Base-by-base conservation (phyloP, 1,139 yeast species). In the Suhomyces bribrorum region DNA sequence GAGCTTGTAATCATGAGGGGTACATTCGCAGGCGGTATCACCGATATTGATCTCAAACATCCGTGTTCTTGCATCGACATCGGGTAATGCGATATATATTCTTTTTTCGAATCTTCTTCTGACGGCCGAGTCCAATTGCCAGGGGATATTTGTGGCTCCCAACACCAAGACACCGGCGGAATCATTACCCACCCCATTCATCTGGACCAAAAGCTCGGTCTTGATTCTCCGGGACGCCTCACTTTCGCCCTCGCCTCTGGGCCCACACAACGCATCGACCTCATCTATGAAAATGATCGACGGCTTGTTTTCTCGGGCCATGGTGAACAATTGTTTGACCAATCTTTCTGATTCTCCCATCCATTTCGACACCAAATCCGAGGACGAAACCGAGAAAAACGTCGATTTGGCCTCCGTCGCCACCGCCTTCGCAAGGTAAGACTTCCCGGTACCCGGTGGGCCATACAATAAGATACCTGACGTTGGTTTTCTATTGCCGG, bases 371-470 rank as follows among this genome's bases (percentile, higher is more conserved):
- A 94, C 97, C 54, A 92, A 75, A 61, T 92, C 97, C 8, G 96
- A 86, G 0, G 97, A 88, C 13, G 96, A 86, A 3, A 92, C 96
- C 4, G 96, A 86, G 62, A 92, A 94, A 54, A 92, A 92, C 0
- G 98, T 92, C 0, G 96, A 86, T 57, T 90, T 89, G 37, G 98
- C 96, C 58, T 92, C 99, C 0, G 98, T 92, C 18, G 99, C 99
- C 4, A 92, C 97, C 0, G 98, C 98, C 57, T 92, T 92, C 12
- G 98, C 98, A 43, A 94, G 69, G 60, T 83, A 92, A 1, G 97
- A 90, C 59, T 94, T 94, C 72, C 98, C 99, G 0, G 99, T 94
- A 55, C 98, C 99, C 3, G 98, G 99, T 11, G 98, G 98, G 0
- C 98, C 99, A 60, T 89, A 94, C 28, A 94, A 69, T 35, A 94